phyloP scores from a whole-genome alignment of 805 yeast species.

The Ascoidea rubescens region DNA sequence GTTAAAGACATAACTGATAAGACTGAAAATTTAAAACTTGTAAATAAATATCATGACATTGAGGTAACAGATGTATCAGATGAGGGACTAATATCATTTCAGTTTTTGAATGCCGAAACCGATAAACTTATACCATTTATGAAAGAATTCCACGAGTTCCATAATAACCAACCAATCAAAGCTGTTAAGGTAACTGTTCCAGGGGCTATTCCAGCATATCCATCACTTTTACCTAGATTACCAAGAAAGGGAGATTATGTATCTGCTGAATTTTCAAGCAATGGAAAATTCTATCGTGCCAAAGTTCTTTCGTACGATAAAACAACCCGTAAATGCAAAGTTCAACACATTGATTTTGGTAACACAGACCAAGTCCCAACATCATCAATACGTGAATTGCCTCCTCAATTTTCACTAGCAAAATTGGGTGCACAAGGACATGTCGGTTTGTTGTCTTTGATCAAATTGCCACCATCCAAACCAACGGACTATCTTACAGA shows the following conservation, averaged over 20 bases:
- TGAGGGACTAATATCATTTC: conserved; percentile 32
- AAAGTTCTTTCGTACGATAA: conserved; percentile 33
- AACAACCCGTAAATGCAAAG: conserved; percentile 27
- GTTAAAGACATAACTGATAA: conserved; percentile 10
- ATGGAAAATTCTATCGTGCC: conserved; percentile 47
- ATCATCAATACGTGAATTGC: conserved; percentile 34
- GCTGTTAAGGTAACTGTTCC: conserved; percentile 17
- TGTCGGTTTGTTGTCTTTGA: conserved; percentile 35
- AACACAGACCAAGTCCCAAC: conserved; percentile 30
- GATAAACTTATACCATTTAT: conserved; percentile 29
- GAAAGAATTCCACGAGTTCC: conserved; percentile 31
- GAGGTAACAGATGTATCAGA: conserved; percentile 35
- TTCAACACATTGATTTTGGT: conserved; percentile 53
- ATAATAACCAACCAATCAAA: conserved; percentile 21
- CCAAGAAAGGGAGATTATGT: conserved; percentile 43
- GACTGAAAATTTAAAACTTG: conserved; percentile 15
- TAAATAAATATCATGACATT: conserved; percentile 31
- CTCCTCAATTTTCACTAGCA: conserved; percentile 29
- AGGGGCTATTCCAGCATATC: conserved; percentile 3
- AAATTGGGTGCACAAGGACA: conserved; percentile 39
- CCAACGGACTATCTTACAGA: conserved; percentile 42
- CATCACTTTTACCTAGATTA: conserved; percentile 17
- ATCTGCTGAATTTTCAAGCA: conserved; percentile 36
- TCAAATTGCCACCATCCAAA: conserved; percentile 42
- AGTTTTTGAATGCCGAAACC: conserved; percentile 24